Conservation (phyloP, 2,329 filamentous ascomycete genomes). For the Ophiostoma montium region DNA sequence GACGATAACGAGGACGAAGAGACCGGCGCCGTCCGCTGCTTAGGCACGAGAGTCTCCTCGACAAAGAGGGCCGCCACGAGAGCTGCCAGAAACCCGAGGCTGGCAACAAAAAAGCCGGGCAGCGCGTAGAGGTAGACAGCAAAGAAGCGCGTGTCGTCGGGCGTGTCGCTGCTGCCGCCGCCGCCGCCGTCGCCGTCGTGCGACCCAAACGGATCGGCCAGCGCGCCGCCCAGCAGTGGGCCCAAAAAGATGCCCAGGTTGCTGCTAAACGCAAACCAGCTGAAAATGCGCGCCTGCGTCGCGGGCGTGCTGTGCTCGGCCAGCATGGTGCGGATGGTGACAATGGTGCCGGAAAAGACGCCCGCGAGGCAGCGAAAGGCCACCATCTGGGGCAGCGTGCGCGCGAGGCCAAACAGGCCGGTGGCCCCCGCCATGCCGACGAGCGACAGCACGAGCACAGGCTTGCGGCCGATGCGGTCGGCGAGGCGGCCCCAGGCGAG, state of each 20-base stretch:
- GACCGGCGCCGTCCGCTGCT: neutral
- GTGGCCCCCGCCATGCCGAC: conserved; percentile 47
- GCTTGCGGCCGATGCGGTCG: conserved; percentile 32
- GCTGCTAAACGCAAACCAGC: conserved; percentile 60
- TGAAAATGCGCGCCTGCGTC: conserved; percentile 61
- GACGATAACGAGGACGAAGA: neutral
- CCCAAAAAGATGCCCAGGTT: conserved; percentile 65
- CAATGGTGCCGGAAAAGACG: conserved; percentile 57
- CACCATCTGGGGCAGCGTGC: conserved; percentile 59
- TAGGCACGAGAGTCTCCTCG: conserved; percentile 41
- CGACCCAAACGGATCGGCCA: conserved; percentile 52
- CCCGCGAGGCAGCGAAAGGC: conserved; percentile 57
- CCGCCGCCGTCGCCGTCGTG: conserved; percentile 27
- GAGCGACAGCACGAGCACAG: conserved; percentile 45
- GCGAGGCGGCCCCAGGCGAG: conserved; percentile 55
- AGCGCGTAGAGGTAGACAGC: conserved; percentile 51
- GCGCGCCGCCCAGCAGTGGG: conserved; percentile 51
- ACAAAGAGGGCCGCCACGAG: conserved; percentile 40
- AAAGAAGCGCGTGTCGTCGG: conserved; percentile 38
- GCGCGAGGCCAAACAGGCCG: conserved; percentile 53
- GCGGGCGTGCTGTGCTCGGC: conserved; percentile 54
- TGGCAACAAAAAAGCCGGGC: conserved; percentile 42
- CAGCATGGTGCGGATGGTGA: conserved; percentile 66
- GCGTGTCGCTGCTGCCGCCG: too few species aligned
- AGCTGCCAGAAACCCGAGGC: conserved; percentile 38